A percentile compares a stretch with the other conserved stretches of the same genome.
These are phyloP conservation scores for Tuber microsphaerosporum DNA, from an alignment of 495 filamentous ascomycete genomes.

Conservation along the genomic window DNA sequence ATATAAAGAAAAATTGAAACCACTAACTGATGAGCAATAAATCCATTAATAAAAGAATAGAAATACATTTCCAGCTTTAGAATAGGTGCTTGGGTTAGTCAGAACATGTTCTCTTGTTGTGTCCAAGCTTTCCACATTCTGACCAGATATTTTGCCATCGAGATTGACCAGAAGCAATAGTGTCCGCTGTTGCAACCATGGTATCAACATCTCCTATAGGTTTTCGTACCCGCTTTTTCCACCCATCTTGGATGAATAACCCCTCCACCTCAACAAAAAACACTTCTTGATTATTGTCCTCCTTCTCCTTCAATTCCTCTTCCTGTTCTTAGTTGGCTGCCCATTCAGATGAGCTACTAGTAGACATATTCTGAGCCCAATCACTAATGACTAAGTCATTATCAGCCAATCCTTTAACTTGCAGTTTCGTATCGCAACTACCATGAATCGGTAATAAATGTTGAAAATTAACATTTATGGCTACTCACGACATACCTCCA, in stretches of 20 bases:
- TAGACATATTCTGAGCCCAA: neutral
- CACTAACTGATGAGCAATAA: too few species aligned
- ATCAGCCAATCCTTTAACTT: neutral
- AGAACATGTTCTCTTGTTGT: conserved; percentile 4
- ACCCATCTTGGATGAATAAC: neutral
- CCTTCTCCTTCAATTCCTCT: conserved; percentile 5
- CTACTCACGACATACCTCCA: too few species aligned
- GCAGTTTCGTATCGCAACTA: neutral
- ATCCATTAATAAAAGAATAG: too few species aligned
- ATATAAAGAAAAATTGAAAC: too few species aligned
- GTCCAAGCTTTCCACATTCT: neutral
- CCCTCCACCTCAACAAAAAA: conserved; percentile 12
- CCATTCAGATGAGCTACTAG: too few species aligned
- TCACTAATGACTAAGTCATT: conserved; percentile 9
- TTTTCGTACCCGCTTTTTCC: neutral
- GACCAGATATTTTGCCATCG: conserved; percentile 1
- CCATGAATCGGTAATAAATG: conserved; percentile 9
- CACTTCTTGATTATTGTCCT: conserved; percentile 6
- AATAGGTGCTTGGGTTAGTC: too few species aligned
- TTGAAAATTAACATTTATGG: too few species aligned
- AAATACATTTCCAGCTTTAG: too few species aligned
- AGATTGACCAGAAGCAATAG: too few species aligned
- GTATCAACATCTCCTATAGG: too few species aligned
- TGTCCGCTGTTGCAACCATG: too few species aligned
- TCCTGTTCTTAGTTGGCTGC: neutral